A percentile compares a stretch with the other conserved stretches of the same genome.
These are phyloP conservation scores for Dryadomyces quercivorus DNA, from an alignment of 2,329 filamentous ascomycete species.

Conservation along the genomic window DNA sequence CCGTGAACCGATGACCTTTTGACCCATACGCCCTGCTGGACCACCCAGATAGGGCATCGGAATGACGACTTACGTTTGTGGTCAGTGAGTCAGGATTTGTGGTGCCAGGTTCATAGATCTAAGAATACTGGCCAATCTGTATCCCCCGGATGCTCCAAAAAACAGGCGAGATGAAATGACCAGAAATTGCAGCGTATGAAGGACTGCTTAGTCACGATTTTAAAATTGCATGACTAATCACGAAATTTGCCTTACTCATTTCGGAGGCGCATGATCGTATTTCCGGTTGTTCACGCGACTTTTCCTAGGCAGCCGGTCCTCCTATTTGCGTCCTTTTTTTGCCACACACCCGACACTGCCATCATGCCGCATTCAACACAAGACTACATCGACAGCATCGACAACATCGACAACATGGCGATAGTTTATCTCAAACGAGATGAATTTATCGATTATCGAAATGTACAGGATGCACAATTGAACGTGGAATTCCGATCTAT, in stretches of 20 bases:
- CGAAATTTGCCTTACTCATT: too few species aligned
- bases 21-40: too few species aligned
- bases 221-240: too few species aligned
- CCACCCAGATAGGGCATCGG: too few species aligned
- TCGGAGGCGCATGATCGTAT: background rate
- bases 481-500: background rate
- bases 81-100: too few species aligned
- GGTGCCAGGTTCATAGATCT: too few species aligned
- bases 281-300: background rate
- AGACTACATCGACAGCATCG: background rate
- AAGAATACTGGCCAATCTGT: too few species aligned
- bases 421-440: background rate
- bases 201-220: background rate
- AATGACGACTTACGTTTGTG: too few species aligned
- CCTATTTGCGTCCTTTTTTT: background rate
- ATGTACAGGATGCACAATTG: background rate
- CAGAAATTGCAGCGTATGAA: too few species aligned
- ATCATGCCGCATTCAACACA: background rate
- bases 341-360: background rate
- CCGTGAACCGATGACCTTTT: too few species aligned
- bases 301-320: background rate
- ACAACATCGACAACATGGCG: background rate
- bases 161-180: too few species aligned
- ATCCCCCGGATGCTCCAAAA: too few species aligned
- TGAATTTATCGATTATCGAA: background rate